Evolutionary conservation across 805 yeast species (phyloP), one percentile per base, ranked within the genome.

Genomic region (Lipomyces yamadae): DNA sequence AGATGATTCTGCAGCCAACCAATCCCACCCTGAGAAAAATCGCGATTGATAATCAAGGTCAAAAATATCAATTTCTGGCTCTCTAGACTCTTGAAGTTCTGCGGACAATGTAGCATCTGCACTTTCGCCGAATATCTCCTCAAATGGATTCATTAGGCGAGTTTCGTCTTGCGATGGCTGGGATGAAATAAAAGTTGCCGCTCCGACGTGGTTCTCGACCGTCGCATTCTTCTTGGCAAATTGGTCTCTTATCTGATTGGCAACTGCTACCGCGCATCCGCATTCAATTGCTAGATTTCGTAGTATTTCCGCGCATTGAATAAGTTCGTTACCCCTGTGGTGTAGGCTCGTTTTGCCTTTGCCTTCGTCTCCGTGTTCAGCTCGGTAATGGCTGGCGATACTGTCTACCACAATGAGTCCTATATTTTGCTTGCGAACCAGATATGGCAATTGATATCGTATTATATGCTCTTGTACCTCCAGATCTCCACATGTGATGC

Each of bases 161-260:
- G 53, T 24, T 37, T 56, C 55, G 35, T 29, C 37, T 15, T 42
- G 50, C 29, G 50, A n/a, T 34, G 18, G 52, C 37, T 32, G 57
- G 3, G 61, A 18, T 3, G 56, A 33, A n/a, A 58, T 34, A 56
- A 60, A 39, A 2, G 54, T 59, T 6, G 63, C 56, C 3, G 60
- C 56, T 45, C 63, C 60, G 11, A 13, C 42, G 5, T 32, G 30
- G 7, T 56, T 58, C 8, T 34, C 64, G n/a, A 18, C 53, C 18
- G 39, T 15, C 45, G 61, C 13, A n/a, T 48, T 45, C 10, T 33
- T 45, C 18, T 35, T 48, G 8, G 32, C 59, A 42, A 69, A 69
- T 34, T 61, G 83, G 72, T 89, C 94, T 53, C 92, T 84, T 1
- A 92, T 91, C 76, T 93, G 97, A 72, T 93, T 92, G 0, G 92